Evolutionary conservation across 2,329 filamentous ascomycete species (phyloP), one percentile per base, ranked within the genome.

Genomic region (Aureobasidium sp.): DNA sequence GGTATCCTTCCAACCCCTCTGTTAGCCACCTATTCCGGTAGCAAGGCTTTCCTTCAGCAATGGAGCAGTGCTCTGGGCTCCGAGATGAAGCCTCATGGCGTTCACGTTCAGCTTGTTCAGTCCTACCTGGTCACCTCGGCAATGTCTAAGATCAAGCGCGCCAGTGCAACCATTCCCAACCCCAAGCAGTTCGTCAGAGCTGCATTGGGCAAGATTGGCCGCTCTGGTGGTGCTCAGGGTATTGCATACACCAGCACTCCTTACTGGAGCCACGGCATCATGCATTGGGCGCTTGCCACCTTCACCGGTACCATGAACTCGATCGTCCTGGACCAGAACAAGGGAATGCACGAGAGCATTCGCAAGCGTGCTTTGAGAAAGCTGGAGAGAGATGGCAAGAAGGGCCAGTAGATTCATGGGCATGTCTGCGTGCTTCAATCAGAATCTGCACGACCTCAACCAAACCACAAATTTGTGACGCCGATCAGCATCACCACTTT

Each of bases 31-130:
- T 99, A 99, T 82, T 95, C 90, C 48, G 94, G 94, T 67, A 94
- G 89, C 84, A 99, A 99, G 79, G 93, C 94, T 1, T 99, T 99
- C 83, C 82, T 99, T 53, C 93, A 97, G 77, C 88, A 96, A 72
- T 99, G 94, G 94, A 96, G 89, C 67, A 88, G 86, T 6, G 87
- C 94, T 12, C 83, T 99, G 15, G 89, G 88, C 0, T 84, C 87
- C 15, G 94, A 99, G 76, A 83, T 99, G 34, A 85, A 88, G 65
- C 84, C 87, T 1, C 82, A 89, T 69, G 89, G 90, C 62, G 86
- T 99, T 44, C 87, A 91, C 66, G 91, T 96, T n/a, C 87, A 97
- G 75, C 84, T 97, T 53, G 87, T 96, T 31, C 84, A 97, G 68
- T 91, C 89, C 69, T 95, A 99, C 75, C 85, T 99, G 52, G 90